Evolutionary conservation across 306 rosid genomes (phyloP), one percentile per base, ranked within the genome.

Genomic region (Erythrophleum fordii): DNA sequence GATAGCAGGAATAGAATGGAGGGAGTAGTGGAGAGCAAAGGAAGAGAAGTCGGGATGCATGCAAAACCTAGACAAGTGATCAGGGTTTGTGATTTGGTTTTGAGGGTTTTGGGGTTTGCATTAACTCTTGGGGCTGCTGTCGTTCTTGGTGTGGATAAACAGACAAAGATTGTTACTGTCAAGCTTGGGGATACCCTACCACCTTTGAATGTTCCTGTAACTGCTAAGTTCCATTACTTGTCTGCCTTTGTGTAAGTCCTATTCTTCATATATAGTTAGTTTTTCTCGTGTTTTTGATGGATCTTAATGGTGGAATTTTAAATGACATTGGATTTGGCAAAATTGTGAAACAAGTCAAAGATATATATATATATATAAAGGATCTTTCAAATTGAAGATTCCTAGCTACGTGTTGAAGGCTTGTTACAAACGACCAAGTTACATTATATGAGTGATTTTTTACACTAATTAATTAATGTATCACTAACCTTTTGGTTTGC

Each of bases 151-250:
- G 17, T 77, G 5, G 77, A 84, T 68, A 87, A 91, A 35, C 97
- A 92, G 60, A 88, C 88, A 11, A 84, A 78, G 77, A 9, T 86
- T 80, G 86, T 87, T 18, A 72, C 93, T 2, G 0, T 92, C 0
- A 8, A 65, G 68, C 0, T 89, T 53, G 0, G 42, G 0, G 82
- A 86, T 34, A 31, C 81, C 31, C 76, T 88, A 13, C 93, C 94
- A 17, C 88, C 94, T 76, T 2, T 94, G 0, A 5, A 77, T 83
- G 37, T 91, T 87, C 73, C 93, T 13, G 86, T 76, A 25, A 9
- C 87, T 49, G 97, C 98, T 59, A 87, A 92, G 68, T 94, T 92
- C 93, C 79, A 77, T 41, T 80, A 94, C 79, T 56, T 88, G 64
- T 94, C 98, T 60, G 92, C 97, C 68, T 62, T 82, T 77, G 80